These are phyloP conservation scores for Neopestalotiopsis rosae DNA, from an alignment of 2,329 filamentous ascomycete species.

Conservation along the genomic window DNA sequence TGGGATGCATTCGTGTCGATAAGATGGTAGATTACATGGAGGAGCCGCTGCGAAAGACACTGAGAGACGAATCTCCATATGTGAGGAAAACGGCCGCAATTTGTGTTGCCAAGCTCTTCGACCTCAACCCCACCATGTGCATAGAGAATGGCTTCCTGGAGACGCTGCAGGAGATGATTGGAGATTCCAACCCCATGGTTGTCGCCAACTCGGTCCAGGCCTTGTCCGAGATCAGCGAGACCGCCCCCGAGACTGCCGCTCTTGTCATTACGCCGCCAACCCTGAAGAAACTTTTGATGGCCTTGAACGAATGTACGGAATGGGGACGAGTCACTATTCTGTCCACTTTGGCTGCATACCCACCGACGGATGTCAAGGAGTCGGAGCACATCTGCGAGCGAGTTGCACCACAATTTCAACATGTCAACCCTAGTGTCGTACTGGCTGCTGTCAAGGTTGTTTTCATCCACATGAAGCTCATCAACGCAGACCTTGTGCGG, in stretches of 20 bases:
- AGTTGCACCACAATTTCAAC: conserved; percentile 95
- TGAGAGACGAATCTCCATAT: conserved; percentile 96
- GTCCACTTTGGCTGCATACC: conserved; percentile 87
- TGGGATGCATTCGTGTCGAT: conserved; percentile 97
- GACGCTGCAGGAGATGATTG: conserved; percentile 91
- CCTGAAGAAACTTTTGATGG: conserved; percentile 95
- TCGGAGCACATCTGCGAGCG: conserved; percentile 98
- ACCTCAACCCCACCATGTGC: conserved; percentile 89
- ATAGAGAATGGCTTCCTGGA: conserved; percentile 97
- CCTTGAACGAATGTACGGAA: conserved; percentile 96
- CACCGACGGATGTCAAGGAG: conserved; percentile 87
- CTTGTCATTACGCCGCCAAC: conserved; percentile 81
- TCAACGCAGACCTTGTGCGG: conserved; percentile 78
- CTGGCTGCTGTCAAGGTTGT: conserved; percentile 97
- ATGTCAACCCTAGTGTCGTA: conserved; percentile 96
- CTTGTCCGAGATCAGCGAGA: conserved; percentile 87
- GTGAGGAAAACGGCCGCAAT: conserved; percentile 98
- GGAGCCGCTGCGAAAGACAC: conserved; percentile 91
- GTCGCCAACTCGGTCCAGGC: conserved; percentile 97
- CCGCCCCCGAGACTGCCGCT: conserved; percentile 87
- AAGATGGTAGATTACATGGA: conserved; percentile 99
- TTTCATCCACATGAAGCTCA: conserved; percentile 90
- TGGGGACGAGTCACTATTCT: conserved; percentile 97
- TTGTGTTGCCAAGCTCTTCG: conserved; percentile 97
- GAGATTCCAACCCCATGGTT: conserved; percentile 98